phyloP scores from a whole-genome alignment of 805 yeast genomes.

The Ogataea populi-albae region DNA sequence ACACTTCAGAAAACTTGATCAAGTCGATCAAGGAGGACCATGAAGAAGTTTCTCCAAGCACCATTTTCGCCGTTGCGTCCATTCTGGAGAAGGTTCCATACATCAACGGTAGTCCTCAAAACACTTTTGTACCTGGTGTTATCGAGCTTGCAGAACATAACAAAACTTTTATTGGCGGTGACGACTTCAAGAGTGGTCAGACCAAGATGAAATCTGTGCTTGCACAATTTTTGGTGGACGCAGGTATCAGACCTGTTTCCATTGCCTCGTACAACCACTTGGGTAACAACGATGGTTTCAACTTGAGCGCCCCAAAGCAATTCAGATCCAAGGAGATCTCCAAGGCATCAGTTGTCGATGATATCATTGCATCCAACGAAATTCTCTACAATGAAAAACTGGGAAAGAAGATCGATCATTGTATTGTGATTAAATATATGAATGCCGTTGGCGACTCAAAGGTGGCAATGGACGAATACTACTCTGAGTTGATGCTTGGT shows the following conservation, averaged over 20 bases:
- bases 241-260: constrained; percentile 92
- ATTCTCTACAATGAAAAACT: constrained; percentile 77
- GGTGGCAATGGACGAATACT: constrained; percentile 98
- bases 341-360: constrained; percentile 89
- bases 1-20: constrained; percentile 77
- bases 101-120: constrained; percentile 96
- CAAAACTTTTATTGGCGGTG: constrained; percentile 86
- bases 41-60: constrained; percentile 84
- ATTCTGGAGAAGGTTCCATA: constrained; percentile 86
- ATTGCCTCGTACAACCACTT: constrained; percentile 95
- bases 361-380: constrained; percentile 83
- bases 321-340: constrained; percentile 95
- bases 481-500: constrained; percentile 94
- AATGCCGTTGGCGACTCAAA: constrained; percentile 95
- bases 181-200: constrained; percentile 96
- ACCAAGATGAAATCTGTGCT: constrained; percentile 94
- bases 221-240: constrained; percentile 94
- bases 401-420: constrained; percentile 83
- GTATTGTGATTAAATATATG: constrained; percentile 91
- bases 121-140: constrained; percentile 95
- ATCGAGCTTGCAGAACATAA: constrained; percentile 82
- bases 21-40: constrained; percentile 74
- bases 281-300: constrained; percentile 95
- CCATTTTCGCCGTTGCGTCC: constrained; percentile 91
- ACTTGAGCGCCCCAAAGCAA: constrained; percentile 87